These are phyloP conservation scores for Dendrocalamus latiflorus DNA, from an alignment of 202 grass and related monocot species.

Conservation along the genomic window DNA sequence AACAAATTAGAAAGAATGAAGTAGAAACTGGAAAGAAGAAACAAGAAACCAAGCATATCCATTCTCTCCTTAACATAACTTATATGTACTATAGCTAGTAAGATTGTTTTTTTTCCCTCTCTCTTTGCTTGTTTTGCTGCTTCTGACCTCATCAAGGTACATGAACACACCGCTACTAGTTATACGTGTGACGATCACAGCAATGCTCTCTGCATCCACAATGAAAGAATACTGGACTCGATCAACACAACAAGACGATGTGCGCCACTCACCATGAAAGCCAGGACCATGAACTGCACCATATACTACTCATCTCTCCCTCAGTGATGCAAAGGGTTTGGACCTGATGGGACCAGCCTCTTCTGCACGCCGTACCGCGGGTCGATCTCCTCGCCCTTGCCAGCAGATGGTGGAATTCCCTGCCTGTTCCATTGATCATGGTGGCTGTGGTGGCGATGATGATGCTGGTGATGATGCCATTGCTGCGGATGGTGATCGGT, in stretches of 20 bases:
- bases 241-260: slow-evolving; percentile 20
- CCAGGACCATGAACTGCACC: not conserved
- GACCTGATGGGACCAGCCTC: slow-evolving; percentile 66
- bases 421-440: slow-evolving; percentile 33
- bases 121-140: not conserved
- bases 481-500: not conserved
- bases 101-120: not conserved
- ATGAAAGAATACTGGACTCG: not conserved
- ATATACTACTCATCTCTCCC: not conserved
- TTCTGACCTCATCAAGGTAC: slow-evolving; percentile 9
- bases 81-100: slow-evolving; percentile 31
- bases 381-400: slow-evolving; percentile 38
- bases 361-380: slow-evolving; percentile 72
- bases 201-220: slow-evolving; percentile 1
- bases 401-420: slow-evolving; percentile 34
- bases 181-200: not conserved
- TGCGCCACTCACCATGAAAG: slow-evolving; percentile 34
- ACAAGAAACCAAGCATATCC: not conserved
- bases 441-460: not conserved
- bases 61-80: slow-evolving; percentile 19
- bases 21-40: not conserved
- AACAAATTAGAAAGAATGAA: not conserved
- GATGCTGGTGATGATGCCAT: not conserved
- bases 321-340: slow-evolving; percentile 87
- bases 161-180: not conserved